Percentiles rank a stretch among this genome's conserved stretches.
phyloP scores from a whole-genome alignment of 2,329 filamentous ascomycete species.

The Orbilia oligospora region DNA sequence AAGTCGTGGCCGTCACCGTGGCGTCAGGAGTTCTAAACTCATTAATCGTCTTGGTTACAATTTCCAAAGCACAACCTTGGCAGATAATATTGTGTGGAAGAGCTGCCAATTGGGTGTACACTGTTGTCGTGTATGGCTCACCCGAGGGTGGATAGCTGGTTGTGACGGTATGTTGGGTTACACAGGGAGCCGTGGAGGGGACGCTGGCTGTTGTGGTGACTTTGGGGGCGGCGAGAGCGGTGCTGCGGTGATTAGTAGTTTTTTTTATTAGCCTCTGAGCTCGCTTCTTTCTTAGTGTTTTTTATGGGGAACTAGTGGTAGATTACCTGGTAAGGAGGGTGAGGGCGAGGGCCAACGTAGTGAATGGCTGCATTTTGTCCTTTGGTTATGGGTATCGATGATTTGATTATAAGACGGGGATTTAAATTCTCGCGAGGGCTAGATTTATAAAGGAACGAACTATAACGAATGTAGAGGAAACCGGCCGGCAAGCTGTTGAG shows the following conservation, averaged over 20 bases:
- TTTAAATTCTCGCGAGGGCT: no score
- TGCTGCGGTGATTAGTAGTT: background rate
- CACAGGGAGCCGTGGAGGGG: constrained; percentile 17
- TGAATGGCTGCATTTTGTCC: background rate
- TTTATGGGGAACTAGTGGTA: background rate
- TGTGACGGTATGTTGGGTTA: constrained; percentile 35
- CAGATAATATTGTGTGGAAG: constrained; percentile 37
- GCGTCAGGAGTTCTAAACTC: background rate
- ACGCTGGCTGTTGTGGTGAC: background rate
- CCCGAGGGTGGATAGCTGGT: constrained; percentile 11
- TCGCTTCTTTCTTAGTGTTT: background rate
- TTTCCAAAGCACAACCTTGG: constrained; percentile 5
- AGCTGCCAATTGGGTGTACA: constrained; percentile 7
- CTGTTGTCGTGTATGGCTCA: constrained; percentile 27
- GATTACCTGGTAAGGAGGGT: background rate
- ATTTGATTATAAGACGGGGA: background rate
- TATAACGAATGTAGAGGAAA: no score
- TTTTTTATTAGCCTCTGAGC: no score
- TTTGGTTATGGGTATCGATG: background rate
- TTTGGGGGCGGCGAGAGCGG: constrained; percentile 1
- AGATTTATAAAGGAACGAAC: no score
- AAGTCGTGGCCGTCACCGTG: constrained; percentile 20
- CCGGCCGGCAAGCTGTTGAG: no score
- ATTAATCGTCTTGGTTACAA: constrained; percentile 21
- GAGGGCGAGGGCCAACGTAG: background rate